Base-by-base conservation (phyloP, 192 early-diverging fungal genomes). In the Funneliformis mosseae region DNA sequence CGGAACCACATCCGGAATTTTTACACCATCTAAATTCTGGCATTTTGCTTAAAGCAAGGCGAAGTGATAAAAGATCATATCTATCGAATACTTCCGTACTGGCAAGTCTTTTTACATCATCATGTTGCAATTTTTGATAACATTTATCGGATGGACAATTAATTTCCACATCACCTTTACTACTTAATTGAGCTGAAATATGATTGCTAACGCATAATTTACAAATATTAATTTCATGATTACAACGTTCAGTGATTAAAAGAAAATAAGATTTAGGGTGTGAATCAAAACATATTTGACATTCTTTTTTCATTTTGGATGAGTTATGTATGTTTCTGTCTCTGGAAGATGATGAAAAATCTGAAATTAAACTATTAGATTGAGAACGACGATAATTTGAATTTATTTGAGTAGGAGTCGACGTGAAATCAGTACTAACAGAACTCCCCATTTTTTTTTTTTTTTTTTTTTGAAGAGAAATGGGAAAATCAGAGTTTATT, bases 11-110 rank as follows among this genome's bases (percentile, higher is more conserved):
- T 12, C 21, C 45, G 6, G 50, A 0, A 71, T 79, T 79, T 61
- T 66, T 68, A 28, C 78, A 79, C 78, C 78, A 79, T 71, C 48
- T 60, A 61, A 79, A 79, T 43, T 79, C 66, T 39, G 66, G 48
- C 46, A 59, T 55, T 9, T 11, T 8, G 9, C n/a, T 11, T 8
- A 79, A 42, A 8, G 28, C 78, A 2, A 9, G 8, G 25, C 18
- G 27, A 38, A 79, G 16, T 18, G 66, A 42, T 11, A 79, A 27
- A 10, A 12, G 39, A 11, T 79, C 63, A 79, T 25, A 79, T 43
- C 78, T 69, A 28, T 43, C 33, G 60, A 71, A 72, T 7, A 71
- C 33, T 21, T 69, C 46, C 23, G 61, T 45, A 2, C 16, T 55
- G 5, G 33, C 43, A 3, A 72, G 16, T 39, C 33, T 25, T 18